phyloP scores from a whole-genome alignment of 495 filamentous ascomycete genomes.

The Penicillium longicatenatum region DNA sequence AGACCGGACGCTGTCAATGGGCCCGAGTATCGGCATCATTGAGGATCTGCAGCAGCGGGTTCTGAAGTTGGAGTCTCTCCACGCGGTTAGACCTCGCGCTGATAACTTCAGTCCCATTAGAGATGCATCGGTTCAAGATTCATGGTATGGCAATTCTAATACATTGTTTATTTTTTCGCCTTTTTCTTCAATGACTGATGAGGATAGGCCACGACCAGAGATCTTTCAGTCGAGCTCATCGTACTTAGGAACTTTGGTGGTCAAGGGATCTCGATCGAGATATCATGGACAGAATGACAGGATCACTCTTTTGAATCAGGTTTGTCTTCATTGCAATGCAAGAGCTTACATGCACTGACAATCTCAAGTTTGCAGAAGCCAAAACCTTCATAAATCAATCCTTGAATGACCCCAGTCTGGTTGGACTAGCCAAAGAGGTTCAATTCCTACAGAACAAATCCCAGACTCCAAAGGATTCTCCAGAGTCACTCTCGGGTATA shows the following conservation, averaged over 20 bases:
- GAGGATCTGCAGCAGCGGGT: constrained; percentile 32
- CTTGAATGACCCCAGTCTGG: constrained; percentile 16
- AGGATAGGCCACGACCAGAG: constrained; percentile 6
- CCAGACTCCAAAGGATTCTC: constrained; percentile 10
- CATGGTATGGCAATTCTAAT: constrained; percentile 10
- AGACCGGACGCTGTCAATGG: neutral
- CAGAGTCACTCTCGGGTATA: constrained; percentile 20
- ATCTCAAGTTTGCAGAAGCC: constrained; percentile 24
- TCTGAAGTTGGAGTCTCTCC: constrained; percentile 21
- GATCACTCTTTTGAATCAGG: constrained; percentile 27
- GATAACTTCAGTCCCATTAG: constrained; percentile 3
- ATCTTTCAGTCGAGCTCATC: constrained; percentile 2
- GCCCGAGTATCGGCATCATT: constrained; percentile 20
- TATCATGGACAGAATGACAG: constrained; percentile 32
- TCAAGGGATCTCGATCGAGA: constrained; percentile 28
- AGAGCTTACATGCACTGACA: neutral
- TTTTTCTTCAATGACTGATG: neutral
- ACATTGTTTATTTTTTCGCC: neutral
- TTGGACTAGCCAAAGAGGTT: constrained; percentile 29
- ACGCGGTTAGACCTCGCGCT: constrained; percentile 11
- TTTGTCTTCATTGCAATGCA: neutral
- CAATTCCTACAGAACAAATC: constrained; percentile 32
- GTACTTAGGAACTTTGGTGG: constrained; percentile 23
- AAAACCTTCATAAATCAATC: constrained; percentile 28
- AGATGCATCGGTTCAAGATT: constrained; percentile 7